Conservation (phyloP, 2,329 filamentous ascomycete genomes). For the Verticillium nubilum region DNA sequence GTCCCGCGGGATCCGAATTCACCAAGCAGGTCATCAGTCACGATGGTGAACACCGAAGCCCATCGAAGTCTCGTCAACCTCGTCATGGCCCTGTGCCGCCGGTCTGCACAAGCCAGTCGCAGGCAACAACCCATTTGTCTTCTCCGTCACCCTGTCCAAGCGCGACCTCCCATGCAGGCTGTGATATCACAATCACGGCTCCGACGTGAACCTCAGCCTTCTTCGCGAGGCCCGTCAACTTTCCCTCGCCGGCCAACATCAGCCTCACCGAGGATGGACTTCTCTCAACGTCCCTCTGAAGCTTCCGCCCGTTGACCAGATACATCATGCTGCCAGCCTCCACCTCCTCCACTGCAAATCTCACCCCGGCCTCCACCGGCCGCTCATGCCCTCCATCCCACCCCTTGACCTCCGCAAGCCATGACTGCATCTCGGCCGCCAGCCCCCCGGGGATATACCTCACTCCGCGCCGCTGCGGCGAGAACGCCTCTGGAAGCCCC, state of each 20-base stretch:
- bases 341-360: conserved; percentile 23
- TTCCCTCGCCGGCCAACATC: conserved; percentile 31
- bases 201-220: conserved; percentile 21
- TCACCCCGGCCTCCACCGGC: conserved; percentile 11
- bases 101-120: conserved; percentile 24
- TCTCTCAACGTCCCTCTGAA: background rate
- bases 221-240: conserved; percentile 26
- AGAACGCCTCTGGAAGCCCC: conserved; percentile 23
- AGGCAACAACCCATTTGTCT: conserved; percentile 29
- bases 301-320: conserved; percentile 18
- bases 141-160: conserved; percentile 16
- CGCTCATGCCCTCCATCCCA: conserved; percentile 19
- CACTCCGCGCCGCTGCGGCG: conserved; percentile 26
- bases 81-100: background rate
- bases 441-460: conserved; percentile 30
- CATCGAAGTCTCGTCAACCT: background rate
- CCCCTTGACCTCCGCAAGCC: conserved; percentile 34
- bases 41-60: too few relatives aligned
- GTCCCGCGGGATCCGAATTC: background rate
- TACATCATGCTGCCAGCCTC: conserved; percentile 27
- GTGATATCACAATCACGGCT: conserved; percentile 24
- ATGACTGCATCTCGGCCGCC: conserved; percentile 32
- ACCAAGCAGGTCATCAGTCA: too few relatives aligned
- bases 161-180: conserved; percentile 31
- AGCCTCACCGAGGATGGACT: conserved; percentile 14